Conservation (phyloP, 768 basidiomycete genomes). For the Leccinum subgranulosum region DNA sequence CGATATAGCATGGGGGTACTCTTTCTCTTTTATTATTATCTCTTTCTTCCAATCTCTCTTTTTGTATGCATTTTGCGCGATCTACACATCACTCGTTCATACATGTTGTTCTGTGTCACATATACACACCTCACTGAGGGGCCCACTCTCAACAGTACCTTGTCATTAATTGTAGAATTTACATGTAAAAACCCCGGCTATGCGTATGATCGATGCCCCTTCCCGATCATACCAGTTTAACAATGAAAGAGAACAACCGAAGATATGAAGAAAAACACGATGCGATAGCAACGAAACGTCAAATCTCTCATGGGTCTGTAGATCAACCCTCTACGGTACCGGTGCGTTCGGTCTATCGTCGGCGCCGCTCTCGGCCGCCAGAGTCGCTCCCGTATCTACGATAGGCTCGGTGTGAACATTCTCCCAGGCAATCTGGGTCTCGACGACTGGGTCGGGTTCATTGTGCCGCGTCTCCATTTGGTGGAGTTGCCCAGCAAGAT, state of each 20-base stretch:
- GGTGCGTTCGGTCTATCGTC: constrained; percentile 1
- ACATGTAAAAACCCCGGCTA: constrained; percentile 22
- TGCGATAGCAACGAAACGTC: neutral
- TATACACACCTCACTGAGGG: neutral
- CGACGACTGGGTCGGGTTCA: neutral
- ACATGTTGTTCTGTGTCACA: constrained; percentile 6
- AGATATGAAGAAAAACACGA: neutral
- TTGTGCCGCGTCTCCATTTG: constrained; percentile 3
- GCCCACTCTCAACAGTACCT: constrained; percentile 3
- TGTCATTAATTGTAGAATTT: constrained; percentile 29
- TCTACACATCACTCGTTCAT: constrained; percentile 14
- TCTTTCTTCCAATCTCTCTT: neutral
- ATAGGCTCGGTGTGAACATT: constrained; percentile 1
- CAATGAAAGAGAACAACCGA: neutral
- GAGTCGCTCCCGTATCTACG: neutral
- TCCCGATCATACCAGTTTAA: neutral
- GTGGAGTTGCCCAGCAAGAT: neutral
- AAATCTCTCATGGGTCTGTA: neutral
- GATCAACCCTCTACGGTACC: neutral
- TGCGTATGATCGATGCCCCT: constrained; percentile 10
- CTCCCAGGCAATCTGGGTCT: neutral
- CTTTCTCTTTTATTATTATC: neutral
- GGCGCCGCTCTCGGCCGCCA: neutral
- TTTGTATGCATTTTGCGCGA: constrained; percentile 12
- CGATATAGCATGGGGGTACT: constrained; percentile 12